These are phyloP conservation scores for Pinus albicaulis DNA, from an alignment of 75 land plant species.

Conservation along the genomic window DNA sequence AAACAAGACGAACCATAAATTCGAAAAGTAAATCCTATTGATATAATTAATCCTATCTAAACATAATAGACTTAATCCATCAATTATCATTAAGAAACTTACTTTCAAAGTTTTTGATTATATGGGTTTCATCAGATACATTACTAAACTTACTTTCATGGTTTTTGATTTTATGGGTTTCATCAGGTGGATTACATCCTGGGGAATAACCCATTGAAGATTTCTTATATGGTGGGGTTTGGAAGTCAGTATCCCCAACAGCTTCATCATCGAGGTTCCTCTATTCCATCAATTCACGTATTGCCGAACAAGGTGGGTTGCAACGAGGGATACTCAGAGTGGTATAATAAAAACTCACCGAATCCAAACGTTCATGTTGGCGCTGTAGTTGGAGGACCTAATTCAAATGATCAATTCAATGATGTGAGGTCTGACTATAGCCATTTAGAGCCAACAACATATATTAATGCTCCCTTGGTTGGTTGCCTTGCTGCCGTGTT, in stretches of 20 bases:
- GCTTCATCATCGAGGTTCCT: slow-evolving; percentile 52
- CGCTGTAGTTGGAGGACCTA: slow-evolving; percentile 47
- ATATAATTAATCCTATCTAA: too few species aligned
- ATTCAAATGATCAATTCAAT: slow-evolving; percentile 25
- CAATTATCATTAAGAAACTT: too few species aligned
- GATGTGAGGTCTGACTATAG: slow-evolving; percentile 35
- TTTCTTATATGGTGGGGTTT: slow-evolving; percentile 64
- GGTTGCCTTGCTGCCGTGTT: slow-evolving; percentile 22
- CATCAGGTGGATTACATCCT: slow-evolving; percentile 60
- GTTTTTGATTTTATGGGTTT: background rate
- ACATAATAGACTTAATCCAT: too few species aligned
- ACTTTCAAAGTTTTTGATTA: too few species aligned
- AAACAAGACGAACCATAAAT: too few species aligned
- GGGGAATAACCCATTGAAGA: slow-evolving; percentile 42
- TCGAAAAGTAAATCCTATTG: too few species aligned
- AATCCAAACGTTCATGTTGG: slow-evolving; percentile 41
- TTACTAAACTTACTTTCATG: background rate
- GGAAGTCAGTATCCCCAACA: slow-evolving; percentile 34
- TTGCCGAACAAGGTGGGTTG: slow-evolving; percentile 24
- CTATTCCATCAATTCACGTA: slow-evolving; percentile 31
- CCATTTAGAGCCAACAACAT: slow-evolving; percentile 47
- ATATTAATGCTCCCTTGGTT: slow-evolving; percentile 44
- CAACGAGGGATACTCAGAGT: slow-evolving; percentile 25
- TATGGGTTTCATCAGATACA: background rate
- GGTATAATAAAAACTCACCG: slow-evolving; percentile 21